Conservation (phyloP, 768 basidiomycete species). For the Butyriboletus loyo region DNA sequence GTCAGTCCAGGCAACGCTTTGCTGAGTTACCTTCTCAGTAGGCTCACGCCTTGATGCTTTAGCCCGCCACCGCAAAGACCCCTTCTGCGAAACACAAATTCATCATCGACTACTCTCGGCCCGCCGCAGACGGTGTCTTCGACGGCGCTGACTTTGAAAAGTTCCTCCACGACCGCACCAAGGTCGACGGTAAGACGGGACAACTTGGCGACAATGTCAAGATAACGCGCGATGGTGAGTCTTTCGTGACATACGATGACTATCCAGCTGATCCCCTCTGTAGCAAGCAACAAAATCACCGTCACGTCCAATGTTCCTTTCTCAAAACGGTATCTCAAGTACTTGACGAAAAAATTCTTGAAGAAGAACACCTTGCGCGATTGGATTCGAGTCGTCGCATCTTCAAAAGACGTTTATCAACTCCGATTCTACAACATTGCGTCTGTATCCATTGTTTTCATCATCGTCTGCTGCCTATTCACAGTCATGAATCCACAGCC, state of each 20-base stretch:
- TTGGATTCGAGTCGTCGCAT: constrained; percentile 97
- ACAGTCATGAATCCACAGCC: constrained; percentile 25
- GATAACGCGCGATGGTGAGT: constrained; percentile 77
- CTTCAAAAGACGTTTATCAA: constrained; percentile 90
- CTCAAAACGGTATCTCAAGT: constrained; percentile 98
- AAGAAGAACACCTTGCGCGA: constrained; percentile 96
- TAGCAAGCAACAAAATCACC: constrained; percentile 79
- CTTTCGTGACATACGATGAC: constrained; percentile 16
- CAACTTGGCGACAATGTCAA: constrained; percentile 89
- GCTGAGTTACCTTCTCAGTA: constrained; percentile 93
- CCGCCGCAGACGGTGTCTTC: constrained; percentile 62
- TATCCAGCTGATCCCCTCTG: constrained; percentile 1
- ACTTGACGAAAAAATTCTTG: constrained; percentile 98
- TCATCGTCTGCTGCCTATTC: background rate
- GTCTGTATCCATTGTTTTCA: constrained; percentile 40
- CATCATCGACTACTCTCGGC: constrained; percentile 81
- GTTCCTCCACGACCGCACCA: constrained; percentile 90
- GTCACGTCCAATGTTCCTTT: constrained; percentile 85
- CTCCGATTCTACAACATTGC: constrained; percentile 94
- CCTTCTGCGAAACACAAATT: constrained; percentile 69
- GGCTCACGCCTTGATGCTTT: constrained; percentile 57
- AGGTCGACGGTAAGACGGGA: constrained; percentile 89
- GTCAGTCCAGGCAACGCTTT: constrained; percentile 78
- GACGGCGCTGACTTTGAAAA: constrained; percentile 74
- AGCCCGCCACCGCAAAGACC: constrained; percentile 58